Conservation (phyloP, 1,284 basidiomycete species). For the Microbotryum violaceum region DNA sequence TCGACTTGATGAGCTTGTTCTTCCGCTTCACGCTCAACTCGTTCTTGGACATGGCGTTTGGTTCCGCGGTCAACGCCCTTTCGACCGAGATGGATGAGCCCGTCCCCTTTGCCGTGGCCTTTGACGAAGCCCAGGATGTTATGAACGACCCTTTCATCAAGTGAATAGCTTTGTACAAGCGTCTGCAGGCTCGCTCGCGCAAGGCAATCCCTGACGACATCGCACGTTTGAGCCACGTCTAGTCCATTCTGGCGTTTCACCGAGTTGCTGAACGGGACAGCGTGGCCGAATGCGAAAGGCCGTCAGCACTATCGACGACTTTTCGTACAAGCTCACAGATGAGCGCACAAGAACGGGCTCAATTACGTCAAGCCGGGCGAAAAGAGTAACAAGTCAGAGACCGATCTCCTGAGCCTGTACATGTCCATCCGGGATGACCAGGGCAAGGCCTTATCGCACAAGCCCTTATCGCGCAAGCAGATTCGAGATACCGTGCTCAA, state of each 20-base stretch:
- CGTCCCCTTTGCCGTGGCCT: not conserved
- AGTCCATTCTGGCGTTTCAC: slow-evolving; percentile 2
- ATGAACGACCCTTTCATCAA: not conserved
- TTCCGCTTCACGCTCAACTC: not conserved
- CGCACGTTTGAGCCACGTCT: too few relatives aligned
- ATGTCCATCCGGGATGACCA: slow-evolving; percentile 4
- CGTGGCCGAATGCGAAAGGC: not conserved
- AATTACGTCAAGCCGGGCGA: not conserved
- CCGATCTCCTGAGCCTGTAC: slow-evolving; percentile 2
- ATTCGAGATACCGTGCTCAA: slow-evolving; percentile 17
- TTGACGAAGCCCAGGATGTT: not conserved
- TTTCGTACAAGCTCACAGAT: slow-evolving; percentile 6
- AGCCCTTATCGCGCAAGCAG: not conserved
- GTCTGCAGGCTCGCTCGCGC: too few relatives aligned
- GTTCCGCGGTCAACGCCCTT: not conserved
- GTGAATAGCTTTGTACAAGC: slow-evolving; percentile 5
- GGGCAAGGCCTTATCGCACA: not conserved
- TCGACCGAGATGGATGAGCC: slow-evolving; percentile 9
- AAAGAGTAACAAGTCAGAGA: not conserved
- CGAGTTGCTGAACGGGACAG: not conserved
- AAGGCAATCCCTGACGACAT: too few relatives aligned
- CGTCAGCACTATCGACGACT: slow-evolving; percentile 6
- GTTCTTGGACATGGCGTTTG: not conserved
- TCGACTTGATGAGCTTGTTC: not conserved
- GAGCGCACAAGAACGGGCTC: not conserved